Conservation (phyloP, 495 filamentous ascomycete species). For the Xylaria palmicola region DNA sequence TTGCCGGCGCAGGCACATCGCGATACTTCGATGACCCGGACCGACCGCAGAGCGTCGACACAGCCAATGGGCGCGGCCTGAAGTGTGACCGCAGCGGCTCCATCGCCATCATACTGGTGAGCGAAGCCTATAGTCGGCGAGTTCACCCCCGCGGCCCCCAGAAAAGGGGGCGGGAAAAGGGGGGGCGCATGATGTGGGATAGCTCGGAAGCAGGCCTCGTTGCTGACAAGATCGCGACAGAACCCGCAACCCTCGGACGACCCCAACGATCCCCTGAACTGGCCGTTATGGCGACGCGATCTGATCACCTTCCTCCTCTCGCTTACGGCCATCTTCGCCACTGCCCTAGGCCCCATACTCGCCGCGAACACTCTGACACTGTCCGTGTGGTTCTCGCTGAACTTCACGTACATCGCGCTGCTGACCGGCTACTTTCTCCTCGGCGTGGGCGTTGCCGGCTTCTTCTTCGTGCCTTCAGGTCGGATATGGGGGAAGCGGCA, state of each 20-base stretch:
- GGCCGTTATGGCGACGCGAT: conserved; percentile 86
- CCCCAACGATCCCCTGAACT: conserved; percentile 80
- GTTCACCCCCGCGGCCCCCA: not conserved
- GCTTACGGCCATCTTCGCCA: conserved; percentile 75
- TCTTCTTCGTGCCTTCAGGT: conserved; percentile 83
- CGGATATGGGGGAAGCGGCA: conserved; percentile 91
- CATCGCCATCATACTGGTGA: conserved; percentile 70
- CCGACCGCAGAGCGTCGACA: conserved; percentile 41
- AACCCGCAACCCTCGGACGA: conserved; percentile 79
- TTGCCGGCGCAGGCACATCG: conserved; percentile 55
- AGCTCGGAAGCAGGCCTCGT: not conserved
- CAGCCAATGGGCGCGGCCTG: conserved; percentile 43
- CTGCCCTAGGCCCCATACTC: conserved; percentile 77
- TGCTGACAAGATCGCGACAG: conserved; percentile 42
- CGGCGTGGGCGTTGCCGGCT: conserved; percentile 75
- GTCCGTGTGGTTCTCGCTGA: conserved; percentile 52
- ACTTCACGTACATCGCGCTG: conserved; percentile 71
- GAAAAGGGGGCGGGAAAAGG: not conserved
- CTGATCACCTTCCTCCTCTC: conserved; percentile 75
- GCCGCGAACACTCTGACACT: conserved; percentile 82
- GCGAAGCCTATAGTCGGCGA: conserved; percentile 42
- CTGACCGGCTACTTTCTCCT: conserved; percentile 87
- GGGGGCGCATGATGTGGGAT: not conserved
- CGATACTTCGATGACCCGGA: conserved; percentile 60
- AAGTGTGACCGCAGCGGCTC: conserved; percentile 72